Base-by-base conservation (phyloP, 169 alveolate species). In the Plasmodium inui region DNA sequence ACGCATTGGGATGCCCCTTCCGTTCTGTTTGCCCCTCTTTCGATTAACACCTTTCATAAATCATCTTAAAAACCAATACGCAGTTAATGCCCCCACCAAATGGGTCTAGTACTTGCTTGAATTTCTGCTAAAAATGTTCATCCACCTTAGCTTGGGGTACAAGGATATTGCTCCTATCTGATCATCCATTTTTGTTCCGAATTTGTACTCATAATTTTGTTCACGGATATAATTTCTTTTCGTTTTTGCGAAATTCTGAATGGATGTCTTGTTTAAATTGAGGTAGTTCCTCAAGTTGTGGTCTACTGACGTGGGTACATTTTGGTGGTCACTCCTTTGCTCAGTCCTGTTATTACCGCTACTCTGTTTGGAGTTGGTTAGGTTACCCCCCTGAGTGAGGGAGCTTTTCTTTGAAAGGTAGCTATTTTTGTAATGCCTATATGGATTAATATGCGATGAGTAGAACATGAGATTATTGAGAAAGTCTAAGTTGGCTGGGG, bases 91-190 rank as follows among this genome's bases (percentile, higher is more conserved):
- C 26, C 61, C 76, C 37, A 30, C 30, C 17, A 26, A 50, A 17
- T 50, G 30, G 41, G n/a, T 3, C 26, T 74, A 50, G 72, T 73
- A 46, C 44, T 84, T 84, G 50, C 55, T 37, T 19, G 84, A 71
- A 37, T 84, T 84, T 46, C 93, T 41, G 57, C 84, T 84, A 61
- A 84, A 84, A 44, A 84, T 84, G 70, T 39, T 73, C 67, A 84
- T 72, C 93, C 93, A 86, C 34, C 57, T 74, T 86, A 86, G 28
- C 46, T 32, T 86, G 44, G 93, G 93, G 28, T 86, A 79, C 41
- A 73, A 17, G 4, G 17, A 10, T 34, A 53, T 86, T 86, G 30
- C 28, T 32, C 28, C 82, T 6, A 30, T 26, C 32, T 76, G 70
- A 14, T 74, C 30, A 8, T 71, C 78, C n/a, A 22, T 26, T 34